Percentiles rank a stretch among this genome's conserved stretches.
These are phyloP conservation scores for Carex kokanica DNA, from an alignment of 176 grass and related monocot species.

Conservation along the genomic window DNA sequence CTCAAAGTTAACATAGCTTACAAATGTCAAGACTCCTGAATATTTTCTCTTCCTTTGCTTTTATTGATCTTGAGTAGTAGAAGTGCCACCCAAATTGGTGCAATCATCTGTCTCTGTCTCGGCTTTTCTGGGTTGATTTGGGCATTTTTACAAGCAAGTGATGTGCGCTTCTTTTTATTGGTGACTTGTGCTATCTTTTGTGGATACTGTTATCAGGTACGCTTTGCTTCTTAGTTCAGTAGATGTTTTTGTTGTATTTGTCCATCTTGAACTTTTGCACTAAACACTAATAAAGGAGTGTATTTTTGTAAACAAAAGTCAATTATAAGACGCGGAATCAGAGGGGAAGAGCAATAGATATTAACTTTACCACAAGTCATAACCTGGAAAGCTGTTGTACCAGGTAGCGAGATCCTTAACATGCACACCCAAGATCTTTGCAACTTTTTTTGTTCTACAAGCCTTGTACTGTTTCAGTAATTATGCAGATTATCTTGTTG, in stretches of 20 bases:
- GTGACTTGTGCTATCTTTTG: constrained; percentile 72
- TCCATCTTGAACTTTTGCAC: not conserved
- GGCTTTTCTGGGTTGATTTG: constrained; percentile 61
- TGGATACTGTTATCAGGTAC: constrained; percentile 90
- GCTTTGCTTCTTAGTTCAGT: not conserved
- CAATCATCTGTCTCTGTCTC: constrained; percentile 60
- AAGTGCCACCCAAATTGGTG: constrained; percentile 42
- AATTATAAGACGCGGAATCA: not conserved
- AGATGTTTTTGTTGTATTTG: not conserved
- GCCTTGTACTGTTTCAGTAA: not conserved
- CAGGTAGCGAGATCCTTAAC: not conserved
- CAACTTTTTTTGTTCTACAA: not conserved
- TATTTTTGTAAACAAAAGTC: not conserved
- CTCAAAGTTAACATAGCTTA: not conserved
- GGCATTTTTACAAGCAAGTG: constrained; percentile 58
- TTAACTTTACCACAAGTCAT: not conserved
- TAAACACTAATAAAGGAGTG: not conserved
- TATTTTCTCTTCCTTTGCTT: constrained; percentile 4
- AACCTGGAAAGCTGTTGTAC: not conserved
- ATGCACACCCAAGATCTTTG: not conserved
- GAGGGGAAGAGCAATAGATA: not conserved
- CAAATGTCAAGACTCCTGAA: not conserved
- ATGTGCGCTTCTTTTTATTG: constrained; percentile 61
- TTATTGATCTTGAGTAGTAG: constrained; percentile 41
- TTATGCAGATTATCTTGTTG: not conserved